A percentile compares a stretch with the other conserved stretches of the same genome.
These are phyloP conservation scores for Furcasterigmium sp. DNA, from an alignment of 2,329 filamentous ascomycete species.

Conservation along the genomic window DNA sequence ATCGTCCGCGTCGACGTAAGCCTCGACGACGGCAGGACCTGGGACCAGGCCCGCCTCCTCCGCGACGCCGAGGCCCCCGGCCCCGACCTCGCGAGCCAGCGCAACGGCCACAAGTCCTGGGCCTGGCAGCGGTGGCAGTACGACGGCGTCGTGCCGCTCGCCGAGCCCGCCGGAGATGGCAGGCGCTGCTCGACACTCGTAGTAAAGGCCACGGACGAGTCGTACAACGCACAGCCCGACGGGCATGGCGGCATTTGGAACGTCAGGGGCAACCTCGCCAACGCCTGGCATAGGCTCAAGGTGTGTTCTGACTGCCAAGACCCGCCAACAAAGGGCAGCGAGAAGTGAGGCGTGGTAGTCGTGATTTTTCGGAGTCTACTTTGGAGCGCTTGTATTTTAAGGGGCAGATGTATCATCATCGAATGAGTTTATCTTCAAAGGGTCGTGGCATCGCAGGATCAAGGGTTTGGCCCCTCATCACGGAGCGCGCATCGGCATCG, in stretches of 20 bases:
- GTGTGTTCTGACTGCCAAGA: slow-evolving; percentile 24
- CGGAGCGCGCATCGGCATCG: too few relatives aligned
- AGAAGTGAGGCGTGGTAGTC: background rate
- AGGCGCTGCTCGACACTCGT: slow-evolving; percentile 45
- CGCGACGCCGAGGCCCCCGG: slow-evolving; percentile 34
- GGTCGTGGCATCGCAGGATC: too few relatives aligned
- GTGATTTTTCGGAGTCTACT: too few relatives aligned
- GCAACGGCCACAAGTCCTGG: slow-evolving; percentile 48
- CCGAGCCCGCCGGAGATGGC: slow-evolving; percentile 11
- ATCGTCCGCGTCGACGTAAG: slow-evolving; percentile 65
- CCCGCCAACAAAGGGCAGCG: background rate
- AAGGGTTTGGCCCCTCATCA: too few relatives aligned
- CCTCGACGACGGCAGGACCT: slow-evolving; percentile 56
- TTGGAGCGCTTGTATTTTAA: too few relatives aligned
- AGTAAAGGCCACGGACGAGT: slow-evolving; percentile 62
- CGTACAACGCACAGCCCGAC: slow-evolving; percentile 63
- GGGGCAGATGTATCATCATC: too few relatives aligned
- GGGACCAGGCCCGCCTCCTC: slow-evolving; percentile 58
- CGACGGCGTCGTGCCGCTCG: slow-evolving; percentile 36
- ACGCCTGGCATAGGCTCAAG: slow-evolving; percentile 59
- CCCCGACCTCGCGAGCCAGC: slow-evolving; percentile 24
- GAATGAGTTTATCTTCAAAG: too few relatives aligned
- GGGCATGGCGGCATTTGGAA: slow-evolving; percentile 57
- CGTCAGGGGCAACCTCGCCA: slow-evolving; percentile 58
- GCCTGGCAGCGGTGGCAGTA: slow-evolving; percentile 62